These are phyloP conservation scores for Schizopora paradoxa DNA, from an alignment of 1,284 basidiomycete species.

Conservation along the genomic window DNA sequence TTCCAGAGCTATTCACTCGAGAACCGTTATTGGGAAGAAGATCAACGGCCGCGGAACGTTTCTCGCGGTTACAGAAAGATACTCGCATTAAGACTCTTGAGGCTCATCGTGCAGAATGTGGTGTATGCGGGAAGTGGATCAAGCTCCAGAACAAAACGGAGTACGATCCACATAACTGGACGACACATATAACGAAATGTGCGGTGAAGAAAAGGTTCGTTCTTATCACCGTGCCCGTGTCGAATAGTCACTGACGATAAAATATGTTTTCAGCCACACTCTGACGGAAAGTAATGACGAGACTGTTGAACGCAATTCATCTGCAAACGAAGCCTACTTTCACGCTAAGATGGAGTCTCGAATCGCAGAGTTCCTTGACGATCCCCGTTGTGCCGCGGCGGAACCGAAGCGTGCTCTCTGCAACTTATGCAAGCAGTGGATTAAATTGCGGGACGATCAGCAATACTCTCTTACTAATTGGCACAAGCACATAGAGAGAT, in stretches of 20 bases:
- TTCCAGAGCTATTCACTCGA: conserved; percentile 1
- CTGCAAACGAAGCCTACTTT: too few species aligned
- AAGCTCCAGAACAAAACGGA: conserved; percentile 18
- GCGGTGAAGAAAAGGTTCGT: conserved; percentile 10
- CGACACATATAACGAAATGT: conserved; percentile 15
- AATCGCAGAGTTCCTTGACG: conserved; percentile 6
- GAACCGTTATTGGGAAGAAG: conserved; percentile 6
- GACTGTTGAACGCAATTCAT: too few species aligned
- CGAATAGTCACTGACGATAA: too few species aligned
- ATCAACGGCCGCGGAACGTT: conserved; percentile 17
- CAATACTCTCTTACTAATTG: conserved; percentile 14
- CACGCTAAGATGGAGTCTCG: conserved; percentile 2
- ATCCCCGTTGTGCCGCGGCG: conserved; percentile 5
- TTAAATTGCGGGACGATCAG: conserved; percentile 14
- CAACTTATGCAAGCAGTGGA: conserved; percentile 16
- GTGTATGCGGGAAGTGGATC: conserved; percentile 16
- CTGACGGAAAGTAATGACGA: too few species aligned
- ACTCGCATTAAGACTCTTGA: conserved; percentile 16
- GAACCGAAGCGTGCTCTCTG: conserved; percentile 17
- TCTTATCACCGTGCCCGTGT: too few species aligned
- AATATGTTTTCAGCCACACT: too few species aligned
- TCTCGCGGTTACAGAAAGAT: conserved; percentile 14
- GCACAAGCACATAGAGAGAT: conserved; percentile 14
- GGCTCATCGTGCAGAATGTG: conserved; percentile 14
- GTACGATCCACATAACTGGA: conserved; percentile 18